These are phyloP conservation scores for Cucumis sativus DNA, from an alignment of 306 rosid species.

Conservation along the genomic window DNA sequence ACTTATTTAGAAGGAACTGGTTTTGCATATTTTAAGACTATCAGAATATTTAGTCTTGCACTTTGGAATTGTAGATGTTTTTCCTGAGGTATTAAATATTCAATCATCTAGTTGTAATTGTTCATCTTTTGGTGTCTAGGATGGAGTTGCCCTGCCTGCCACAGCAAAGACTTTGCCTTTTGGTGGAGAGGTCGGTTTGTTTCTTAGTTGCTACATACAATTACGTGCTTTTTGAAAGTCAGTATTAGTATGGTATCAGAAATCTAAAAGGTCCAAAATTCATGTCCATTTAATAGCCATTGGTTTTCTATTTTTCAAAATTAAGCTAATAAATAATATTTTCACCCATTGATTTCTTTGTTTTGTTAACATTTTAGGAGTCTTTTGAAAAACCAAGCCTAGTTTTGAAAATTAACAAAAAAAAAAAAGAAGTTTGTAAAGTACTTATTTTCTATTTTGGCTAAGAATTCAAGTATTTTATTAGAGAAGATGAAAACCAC, in stretches of 20 bases:
- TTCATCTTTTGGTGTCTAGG: slow-evolving; percentile 40
- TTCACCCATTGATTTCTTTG: not conserved
- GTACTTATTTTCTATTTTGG: not conserved
- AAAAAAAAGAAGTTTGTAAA: not conserved
- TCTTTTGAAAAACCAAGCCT: not conserved
- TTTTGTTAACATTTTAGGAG: not conserved
- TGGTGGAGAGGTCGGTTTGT: slow-evolving; percentile 83
- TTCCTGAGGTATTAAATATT: slow-evolving; percentile 9
- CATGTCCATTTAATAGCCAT: not conserved
- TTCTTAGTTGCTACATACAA: not conserved
- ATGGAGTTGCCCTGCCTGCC: slow-evolving; percentile 73
- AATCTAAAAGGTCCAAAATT: not conserved
- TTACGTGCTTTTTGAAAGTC: not conserved
- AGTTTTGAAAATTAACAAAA: not conserved
- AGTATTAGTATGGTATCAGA: not conserved
- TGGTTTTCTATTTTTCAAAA: not conserved
- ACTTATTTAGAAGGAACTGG: too few relatives aligned
- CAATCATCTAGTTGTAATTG: not conserved
- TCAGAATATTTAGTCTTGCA: not conserved
- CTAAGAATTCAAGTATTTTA: not conserved
- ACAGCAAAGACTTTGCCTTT: slow-evolving; percentile 79
- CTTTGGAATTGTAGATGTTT: not conserved
- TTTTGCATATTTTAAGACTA: not conserved
- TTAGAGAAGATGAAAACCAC: not conserved
- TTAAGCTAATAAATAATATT: not conserved